A percentile compares a stretch with the other conserved stretches of the same genome.
Evolutionary conservation across 768 basidiomycete species (phyloP).

Genomic region (Pisolithus sp.): DNA sequence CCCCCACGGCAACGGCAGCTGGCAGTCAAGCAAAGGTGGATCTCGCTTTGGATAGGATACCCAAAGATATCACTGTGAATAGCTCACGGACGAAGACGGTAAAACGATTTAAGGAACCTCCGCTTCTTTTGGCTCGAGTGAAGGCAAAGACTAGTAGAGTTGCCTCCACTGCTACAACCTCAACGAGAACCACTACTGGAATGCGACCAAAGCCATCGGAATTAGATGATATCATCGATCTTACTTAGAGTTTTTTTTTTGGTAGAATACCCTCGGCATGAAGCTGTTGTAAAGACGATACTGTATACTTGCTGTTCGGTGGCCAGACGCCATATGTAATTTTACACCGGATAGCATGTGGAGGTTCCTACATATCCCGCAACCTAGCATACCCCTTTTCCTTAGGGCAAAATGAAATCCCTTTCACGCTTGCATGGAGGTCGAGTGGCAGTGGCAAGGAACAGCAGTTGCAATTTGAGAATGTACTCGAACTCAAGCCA

Average conservation of each 20-base stretch:
- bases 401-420: too few species aligned
- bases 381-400: too few species aligned
- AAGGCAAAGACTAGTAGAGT: conserved; percentile 1
- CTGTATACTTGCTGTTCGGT: too few species aligned
- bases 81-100: background rate
- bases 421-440: too few species aligned
- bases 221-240: conserved; percentile 33
- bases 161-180: background rate
- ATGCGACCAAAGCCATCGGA: background rate
- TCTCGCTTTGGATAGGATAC: background rate
- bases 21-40: background rate
- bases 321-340: too few species aligned
- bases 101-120: background rate
- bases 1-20: background rate
- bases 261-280: background rate
- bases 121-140: conserved; percentile 19
- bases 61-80: background rate
- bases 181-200: background rate
- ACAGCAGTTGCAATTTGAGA: too few species aligned
- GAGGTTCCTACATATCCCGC: too few species aligned
- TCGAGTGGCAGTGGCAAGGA: too few species aligned
- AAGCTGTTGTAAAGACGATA: too few species aligned
- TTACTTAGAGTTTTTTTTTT: conserved; percentile 28
- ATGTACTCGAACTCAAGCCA: too few species aligned
- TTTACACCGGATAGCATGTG: too few species aligned